Evolutionary conservation across 768 basidiomycete genomes (phyloP).

Genomic region (Mycena rebaudengoi): DNA sequence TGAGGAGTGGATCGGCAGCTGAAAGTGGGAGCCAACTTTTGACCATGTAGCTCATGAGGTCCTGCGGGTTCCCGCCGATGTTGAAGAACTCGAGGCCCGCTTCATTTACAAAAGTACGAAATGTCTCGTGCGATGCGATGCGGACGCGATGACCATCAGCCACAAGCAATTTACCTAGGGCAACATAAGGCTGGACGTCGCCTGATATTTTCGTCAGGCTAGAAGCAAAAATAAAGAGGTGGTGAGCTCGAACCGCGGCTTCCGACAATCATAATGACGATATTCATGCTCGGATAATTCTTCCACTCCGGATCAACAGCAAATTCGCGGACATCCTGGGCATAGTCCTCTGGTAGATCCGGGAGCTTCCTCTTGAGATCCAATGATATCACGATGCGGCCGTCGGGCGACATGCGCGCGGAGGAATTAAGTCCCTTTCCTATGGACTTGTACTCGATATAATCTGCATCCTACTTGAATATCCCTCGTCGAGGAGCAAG

Average conservation of each 20-base stretch:
- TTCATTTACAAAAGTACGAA: conserved; percentile 60
- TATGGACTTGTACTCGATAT: conserved; percentile 45
- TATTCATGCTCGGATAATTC: conserved; percentile 54
- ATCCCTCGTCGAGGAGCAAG: background rate
- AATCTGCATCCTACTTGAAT: conserved; percentile 35
- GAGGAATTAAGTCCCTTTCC: conserved; percentile 53
- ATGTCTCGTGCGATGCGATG: conserved; percentile 69
- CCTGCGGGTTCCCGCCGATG: conserved; percentile 69
- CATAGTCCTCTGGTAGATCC: conserved; percentile 57
- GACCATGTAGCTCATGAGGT: conserved; percentile 79
- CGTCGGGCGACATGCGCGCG: conserved; percentile 52
- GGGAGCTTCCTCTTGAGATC: conserved; percentile 59
- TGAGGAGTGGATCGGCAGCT: background rate
- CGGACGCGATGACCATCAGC: conserved; percentile 66
- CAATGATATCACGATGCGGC: conserved; percentile 55
- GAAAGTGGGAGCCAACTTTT: conserved; percentile 55
- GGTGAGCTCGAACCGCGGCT: conserved; percentile 66
- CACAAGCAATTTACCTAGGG: conserved; percentile 57
- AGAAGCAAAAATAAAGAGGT: too few relatives aligned
- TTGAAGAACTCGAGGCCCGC: conserved; percentile 65
- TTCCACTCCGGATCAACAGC: conserved; percentile 52
- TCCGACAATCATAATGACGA: conserved; percentile 75
- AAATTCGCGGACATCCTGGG: conserved; percentile 57
- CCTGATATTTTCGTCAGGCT: conserved; percentile 45
- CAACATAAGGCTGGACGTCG: conserved; percentile 74